phyloP scores from a whole-genome alignment of 306 rosid species.

The Pterocarpus santalinus region DNA sequence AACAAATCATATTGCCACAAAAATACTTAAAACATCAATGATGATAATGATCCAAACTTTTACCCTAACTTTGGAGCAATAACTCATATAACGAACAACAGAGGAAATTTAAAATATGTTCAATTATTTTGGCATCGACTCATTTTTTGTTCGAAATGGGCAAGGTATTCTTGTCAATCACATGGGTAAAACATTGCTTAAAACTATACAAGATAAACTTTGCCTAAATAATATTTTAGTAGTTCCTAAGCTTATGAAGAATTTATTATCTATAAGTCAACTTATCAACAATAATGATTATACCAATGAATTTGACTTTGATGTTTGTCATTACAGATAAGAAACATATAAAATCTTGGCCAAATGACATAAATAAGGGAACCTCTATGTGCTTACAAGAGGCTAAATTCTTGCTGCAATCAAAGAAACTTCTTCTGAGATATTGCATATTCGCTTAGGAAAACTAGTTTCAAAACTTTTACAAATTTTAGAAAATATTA shows the following conservation, averaged over 20 bases:
- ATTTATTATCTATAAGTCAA: no score
- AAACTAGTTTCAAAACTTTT: not conserved
- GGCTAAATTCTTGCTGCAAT: not conserved
- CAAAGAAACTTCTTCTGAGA: slow-evolving; percentile 6
- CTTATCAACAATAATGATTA: no score
- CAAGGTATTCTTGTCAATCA: no score
- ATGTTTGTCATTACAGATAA: no score
- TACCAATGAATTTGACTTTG: no score
- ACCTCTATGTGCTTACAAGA: not conserved
- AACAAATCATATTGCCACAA: slow-evolving; percentile 14
- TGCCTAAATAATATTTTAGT: no score
- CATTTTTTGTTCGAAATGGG: no score
- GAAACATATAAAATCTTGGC: no score
- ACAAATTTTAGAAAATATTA: slow-evolving; percentile 5
- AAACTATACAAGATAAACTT: no score
- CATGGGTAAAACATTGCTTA: no score
- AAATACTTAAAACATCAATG: not conserved
- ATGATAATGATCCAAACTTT: not conserved
- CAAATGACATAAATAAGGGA: no score
- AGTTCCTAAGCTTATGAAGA: no score
- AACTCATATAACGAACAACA: not conserved
- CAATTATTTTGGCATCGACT: not conserved
- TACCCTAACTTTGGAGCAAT: not conserved
- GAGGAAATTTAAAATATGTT: slow-evolving; percentile 3
- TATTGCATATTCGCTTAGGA: not conserved